A percentile compares a stretch with the other conserved stretches of the same genome.
Conservation (phyloP, 2,329 filamentous ascomycete species). For the Pseudopyricularia cyperi region DNA sequence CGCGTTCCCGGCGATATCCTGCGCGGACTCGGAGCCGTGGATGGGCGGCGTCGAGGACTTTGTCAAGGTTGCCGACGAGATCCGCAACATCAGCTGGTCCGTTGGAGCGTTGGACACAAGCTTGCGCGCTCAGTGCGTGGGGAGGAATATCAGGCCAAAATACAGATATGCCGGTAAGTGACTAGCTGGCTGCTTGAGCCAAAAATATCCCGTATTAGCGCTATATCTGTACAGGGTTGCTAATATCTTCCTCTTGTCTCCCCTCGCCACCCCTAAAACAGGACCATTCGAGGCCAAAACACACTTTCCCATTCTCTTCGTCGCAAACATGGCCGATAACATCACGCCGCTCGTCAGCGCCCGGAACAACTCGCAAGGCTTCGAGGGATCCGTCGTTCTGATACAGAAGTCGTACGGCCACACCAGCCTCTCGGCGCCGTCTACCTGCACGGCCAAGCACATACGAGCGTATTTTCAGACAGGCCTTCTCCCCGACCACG, state of each 20-base stretch:
- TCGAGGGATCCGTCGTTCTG: slow-evolving; percentile 30
- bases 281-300: slow-evolving; percentile 19
- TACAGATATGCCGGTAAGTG: slow-evolving; percentile 24
- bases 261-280: slow-evolving; percentile 3
- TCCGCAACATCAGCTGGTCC: slow-evolving; percentile 23
- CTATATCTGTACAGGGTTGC: slow-evolving; percentile 3
- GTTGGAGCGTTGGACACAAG: slow-evolving; percentile 29
- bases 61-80: slow-evolving; percentile 16
- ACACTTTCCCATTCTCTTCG: slow-evolving; percentile 27
- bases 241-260: not conserved
- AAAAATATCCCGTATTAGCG: not conserved
- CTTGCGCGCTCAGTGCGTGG: slow-evolving; percentile 25
- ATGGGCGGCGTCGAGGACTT: slow-evolving; percentile 18
- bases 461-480: slow-evolving; percentile 31
- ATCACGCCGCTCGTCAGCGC: slow-evolving; percentile 30
- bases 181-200: not conserved
- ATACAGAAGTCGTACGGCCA: slow-evolving; percentile 40
- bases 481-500: slow-evolving; percentile 24
- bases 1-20: slow-evolving; percentile 31
- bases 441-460: slow-evolving; percentile 26
- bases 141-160: slow-evolving; percentile 21
- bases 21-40: slow-evolving; percentile 24
- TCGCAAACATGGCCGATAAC: slow-evolving; percentile 28
- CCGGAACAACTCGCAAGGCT: slow-evolving; percentile 24
- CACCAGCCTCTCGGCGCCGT: slow-evolving; percentile 30